phyloP scores from a whole-genome alignment of 2,329 filamentous ascomycete species.

The Chaetomium sp. region DNA sequence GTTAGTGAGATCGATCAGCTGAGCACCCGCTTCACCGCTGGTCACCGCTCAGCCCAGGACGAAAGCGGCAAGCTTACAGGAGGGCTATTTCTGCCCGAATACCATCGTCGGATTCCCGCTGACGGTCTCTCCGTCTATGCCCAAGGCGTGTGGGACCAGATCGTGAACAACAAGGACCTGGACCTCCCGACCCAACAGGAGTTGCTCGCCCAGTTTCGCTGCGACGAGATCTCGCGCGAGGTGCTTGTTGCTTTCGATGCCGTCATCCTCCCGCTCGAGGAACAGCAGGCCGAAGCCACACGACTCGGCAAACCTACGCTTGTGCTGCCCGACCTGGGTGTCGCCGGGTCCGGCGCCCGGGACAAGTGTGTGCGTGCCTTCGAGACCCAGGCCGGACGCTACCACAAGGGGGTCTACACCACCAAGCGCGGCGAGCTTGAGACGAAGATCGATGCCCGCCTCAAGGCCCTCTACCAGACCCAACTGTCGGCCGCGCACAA shows the following conservation, averaged over 20 bases:
- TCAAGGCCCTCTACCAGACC: constrained; percentile 83
- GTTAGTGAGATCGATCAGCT: constrained; percentile 71
- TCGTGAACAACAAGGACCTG: constrained; percentile 96
- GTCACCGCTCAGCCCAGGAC: constrained; percentile 67
- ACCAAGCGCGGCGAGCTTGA: constrained; percentile 82
- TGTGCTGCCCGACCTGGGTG: constrained; percentile 69
- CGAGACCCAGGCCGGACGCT: constrained; percentile 82
- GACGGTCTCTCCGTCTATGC: constrained; percentile 96
- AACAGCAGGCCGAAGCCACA: constrained; percentile 69
- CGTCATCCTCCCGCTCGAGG: constrained; percentile 75
- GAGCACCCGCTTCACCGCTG: constrained; percentile 73
- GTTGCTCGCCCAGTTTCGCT: constrained; percentile 91
- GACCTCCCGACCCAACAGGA: constrained; percentile 97
- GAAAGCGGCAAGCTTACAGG: constrained; percentile 59
- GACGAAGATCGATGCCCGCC: constrained; percentile 75
- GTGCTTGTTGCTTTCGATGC: constrained; percentile 79
- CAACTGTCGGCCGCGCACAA: constrained; percentile 88
- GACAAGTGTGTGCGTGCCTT: constrained; percentile 73
- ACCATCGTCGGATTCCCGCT: constrained; percentile 90
- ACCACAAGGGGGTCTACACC: constrained; percentile 91
- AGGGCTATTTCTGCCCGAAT: constrained; percentile 84
- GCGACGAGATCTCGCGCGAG: constrained; percentile 91
- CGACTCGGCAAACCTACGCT: constrained; percentile 61
- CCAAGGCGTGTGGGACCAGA: constrained; percentile 94
- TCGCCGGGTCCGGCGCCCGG: constrained; percentile 65